Percentiles rank a stretch among this genome's conserved stretches.
phyloP scores from a whole-genome alignment of 2,329 filamentous ascomycete genomes.

The Fusarium irregulare region DNA sequence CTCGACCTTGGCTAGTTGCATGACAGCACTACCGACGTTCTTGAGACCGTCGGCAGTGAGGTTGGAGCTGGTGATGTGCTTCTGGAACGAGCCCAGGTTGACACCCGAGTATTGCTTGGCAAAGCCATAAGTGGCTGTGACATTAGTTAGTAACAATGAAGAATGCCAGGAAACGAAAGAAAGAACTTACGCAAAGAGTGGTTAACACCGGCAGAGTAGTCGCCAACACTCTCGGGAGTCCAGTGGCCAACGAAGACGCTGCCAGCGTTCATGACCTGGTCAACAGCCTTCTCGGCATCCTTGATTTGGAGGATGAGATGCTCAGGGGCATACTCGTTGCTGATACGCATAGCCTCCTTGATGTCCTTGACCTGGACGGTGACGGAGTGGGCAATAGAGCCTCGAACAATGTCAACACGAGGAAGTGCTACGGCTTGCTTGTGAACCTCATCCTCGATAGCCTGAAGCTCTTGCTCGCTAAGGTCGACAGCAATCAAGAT shows the following conservation, averaged over 20 bases:
- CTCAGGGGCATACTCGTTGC: constrained; percentile 95
- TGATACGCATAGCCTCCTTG: constrained; percentile 80
- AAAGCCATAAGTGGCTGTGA: constrained; percentile 90
- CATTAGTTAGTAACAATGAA: constrained; percentile 36
- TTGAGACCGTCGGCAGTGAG: constrained; percentile 85
- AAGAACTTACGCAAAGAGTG: constrained; percentile 88
- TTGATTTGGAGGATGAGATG: constrained; percentile 92
- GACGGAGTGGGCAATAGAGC: constrained; percentile 90
- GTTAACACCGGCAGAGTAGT: constrained; percentile 98
- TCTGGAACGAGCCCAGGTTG: constrained; percentile 94
- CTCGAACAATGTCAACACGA: constrained; percentile 90
- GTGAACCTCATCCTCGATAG: constrained; percentile 93
- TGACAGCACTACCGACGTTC: constrained; percentile 89
- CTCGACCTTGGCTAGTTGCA: constrained; percentile 94
- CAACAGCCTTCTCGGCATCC: constrained; percentile 78
- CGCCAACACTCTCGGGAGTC: constrained; percentile 97
- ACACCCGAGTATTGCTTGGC: constrained; percentile 99
- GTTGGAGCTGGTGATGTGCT: constrained; percentile 96
- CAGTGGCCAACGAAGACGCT: constrained; percentile 96
- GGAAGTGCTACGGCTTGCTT: constrained; percentile 87
- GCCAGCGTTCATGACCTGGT: constrained; percentile 89
- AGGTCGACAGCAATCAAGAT: constrained; percentile 89
- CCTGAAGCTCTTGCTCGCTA: constrained; percentile 75
- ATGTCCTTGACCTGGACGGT: constrained; percentile 81
- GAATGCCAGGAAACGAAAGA: neutral